Conservation (phyloP, 208 protist species). For the Wallacemonas sp. region DNA sequence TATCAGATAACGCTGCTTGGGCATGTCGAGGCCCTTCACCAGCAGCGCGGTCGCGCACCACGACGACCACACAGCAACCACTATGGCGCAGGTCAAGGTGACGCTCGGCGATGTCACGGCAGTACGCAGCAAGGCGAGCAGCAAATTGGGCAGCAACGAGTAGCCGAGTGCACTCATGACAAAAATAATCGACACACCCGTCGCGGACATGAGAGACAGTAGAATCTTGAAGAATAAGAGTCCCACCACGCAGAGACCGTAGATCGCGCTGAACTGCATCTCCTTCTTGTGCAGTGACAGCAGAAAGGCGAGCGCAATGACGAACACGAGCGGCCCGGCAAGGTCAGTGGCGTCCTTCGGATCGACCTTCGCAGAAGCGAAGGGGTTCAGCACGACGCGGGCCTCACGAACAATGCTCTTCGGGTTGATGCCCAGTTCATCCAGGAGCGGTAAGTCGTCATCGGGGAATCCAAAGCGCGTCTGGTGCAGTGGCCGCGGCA, state of each 20-base stretch:
- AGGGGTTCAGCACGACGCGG: conserved; percentile 68
- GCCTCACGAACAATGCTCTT: conserved; percentile 56
- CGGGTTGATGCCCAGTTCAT: conserved; percentile 77
- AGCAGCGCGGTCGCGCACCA: conserved; percentile 78
- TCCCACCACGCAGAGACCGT: conserved; percentile 71
- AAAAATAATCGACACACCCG: conserved; percentile 55
- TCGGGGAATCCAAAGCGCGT: conserved; percentile 76
- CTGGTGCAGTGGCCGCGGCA: conserved; percentile 46
- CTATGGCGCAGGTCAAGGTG: conserved; percentile 34
- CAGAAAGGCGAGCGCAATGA: conserved; percentile 58
- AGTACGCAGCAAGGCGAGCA: conserved; percentile 53
- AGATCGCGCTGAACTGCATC: conserved; percentile 84
- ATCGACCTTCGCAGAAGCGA: conserved; percentile 24
- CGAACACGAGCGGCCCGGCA: conserved; percentile 74
- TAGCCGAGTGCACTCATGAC: conserved; percentile 80
- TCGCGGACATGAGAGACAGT: conserved; percentile 63
- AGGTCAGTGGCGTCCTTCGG: conserved; percentile 63
- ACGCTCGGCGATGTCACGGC: conserved; percentile 12
- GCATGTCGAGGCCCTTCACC: conserved; percentile 54
- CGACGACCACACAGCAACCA: conserved; percentile 74
- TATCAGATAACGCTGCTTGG: conserved; percentile 67
- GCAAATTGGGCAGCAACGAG: conserved; percentile 68
- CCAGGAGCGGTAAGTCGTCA: conserved; percentile 79
- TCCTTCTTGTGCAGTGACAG: conserved; percentile 67
- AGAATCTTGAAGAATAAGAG: conserved; percentile 68